Evolutionary conservation across 2,329 filamentous ascomycete genomes (phyloP), one percentile per base, ranked within the genome.

Genomic region (Bipolaris bicolor): DNA sequence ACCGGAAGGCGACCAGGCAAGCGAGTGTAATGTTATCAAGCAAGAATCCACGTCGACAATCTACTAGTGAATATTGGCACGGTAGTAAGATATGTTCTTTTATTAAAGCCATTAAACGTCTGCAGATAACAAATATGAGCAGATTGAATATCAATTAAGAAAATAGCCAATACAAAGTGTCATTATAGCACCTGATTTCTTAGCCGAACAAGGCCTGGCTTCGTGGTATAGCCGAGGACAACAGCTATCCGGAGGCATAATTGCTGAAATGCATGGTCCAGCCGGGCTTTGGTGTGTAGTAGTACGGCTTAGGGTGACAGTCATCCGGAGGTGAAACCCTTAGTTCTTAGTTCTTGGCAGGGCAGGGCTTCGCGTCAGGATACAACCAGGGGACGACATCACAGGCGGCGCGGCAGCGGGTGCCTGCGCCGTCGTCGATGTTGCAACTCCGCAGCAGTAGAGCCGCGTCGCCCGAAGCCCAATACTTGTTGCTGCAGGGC

Each of bases 301-400:
- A 20, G 20, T 20, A 20, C 20, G 20, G 20, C 20, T 20, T 20
- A 20, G 20, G 20, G 20, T 20, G 20, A 29, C 41, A 11, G 22
- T 15, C 41, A 4, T 44, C 22, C 6, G 24, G 15, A 44, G 15
- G 24, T 24, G 15, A 15, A 29, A 29, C 24, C 24, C 15, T 20
- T 20, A 20, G 20, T 20, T 20, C 20, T 48, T 48, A 48, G 45
- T 37, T 48, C 20, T 37, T 36, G 7, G 45, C 45, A 1, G 45
- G 33, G 20, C 45, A 48, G 18, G 45, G 45, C 33, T 48, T 48
- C 3, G 45, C 18, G 13, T 18, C 37, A 48, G 45, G 45, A 18
- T 48, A 48, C 33, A 48, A 11, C 45, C 45, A 48, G 7, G 45
- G 45, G 31, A 48, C 33, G 18, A 20, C 33, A n/a, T 48, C 33